Evolutionary conservation across 2,329 filamentous ascomycete species (phyloP).

Genomic region (Didymella exigua): DNA sequence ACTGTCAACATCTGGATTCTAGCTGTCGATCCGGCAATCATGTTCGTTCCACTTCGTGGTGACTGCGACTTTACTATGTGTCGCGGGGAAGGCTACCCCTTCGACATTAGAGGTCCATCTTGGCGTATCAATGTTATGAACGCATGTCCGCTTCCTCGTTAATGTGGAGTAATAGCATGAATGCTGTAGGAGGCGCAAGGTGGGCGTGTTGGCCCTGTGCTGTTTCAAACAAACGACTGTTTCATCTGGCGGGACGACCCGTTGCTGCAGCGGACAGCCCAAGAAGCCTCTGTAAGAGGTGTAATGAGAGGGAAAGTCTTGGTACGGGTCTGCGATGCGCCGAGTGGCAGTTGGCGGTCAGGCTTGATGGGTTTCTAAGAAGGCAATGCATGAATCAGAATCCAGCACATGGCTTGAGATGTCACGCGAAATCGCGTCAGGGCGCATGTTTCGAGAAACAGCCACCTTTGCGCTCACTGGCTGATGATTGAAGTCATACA

Average conservation of each 20-base stretch:
- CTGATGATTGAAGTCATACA: neutral
- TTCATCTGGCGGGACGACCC: constrained; percentile 25
- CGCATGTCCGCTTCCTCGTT: neutral
- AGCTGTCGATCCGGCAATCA: constrained; percentile 8
- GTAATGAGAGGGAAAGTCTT: constrained; percentile 28
- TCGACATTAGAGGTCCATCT: neutral
- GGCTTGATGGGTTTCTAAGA: constrained; percentile 3
- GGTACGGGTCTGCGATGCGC: constrained; percentile 21
- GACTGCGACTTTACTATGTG: neutral
- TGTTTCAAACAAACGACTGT: constrained; percentile 24
- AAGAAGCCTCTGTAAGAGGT: constrained; percentile 13
- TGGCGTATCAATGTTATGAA: constrained; percentile 16
- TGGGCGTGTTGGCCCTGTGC: constrained; percentile 17
- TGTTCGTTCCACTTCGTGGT: constrained; percentile 7
- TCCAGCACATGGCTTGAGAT: constrained; percentile 10
- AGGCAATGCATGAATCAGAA: constrained; percentile 2
- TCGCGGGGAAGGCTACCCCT: constrained; percentile 5
- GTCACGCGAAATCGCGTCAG: neutral
- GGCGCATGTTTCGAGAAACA: neutral
- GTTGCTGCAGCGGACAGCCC: constrained; percentile 17
- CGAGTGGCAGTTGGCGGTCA: neutral
- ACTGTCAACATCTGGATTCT: neutral
- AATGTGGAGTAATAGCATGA: neutral
- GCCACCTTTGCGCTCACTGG: neutral
- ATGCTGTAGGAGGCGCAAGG: constrained; percentile 6